These are phyloP conservation scores for Solanum appendiculatum DNA, from an alignment of 257 asterid genomes.

Conservation along the genomic window DNA sequence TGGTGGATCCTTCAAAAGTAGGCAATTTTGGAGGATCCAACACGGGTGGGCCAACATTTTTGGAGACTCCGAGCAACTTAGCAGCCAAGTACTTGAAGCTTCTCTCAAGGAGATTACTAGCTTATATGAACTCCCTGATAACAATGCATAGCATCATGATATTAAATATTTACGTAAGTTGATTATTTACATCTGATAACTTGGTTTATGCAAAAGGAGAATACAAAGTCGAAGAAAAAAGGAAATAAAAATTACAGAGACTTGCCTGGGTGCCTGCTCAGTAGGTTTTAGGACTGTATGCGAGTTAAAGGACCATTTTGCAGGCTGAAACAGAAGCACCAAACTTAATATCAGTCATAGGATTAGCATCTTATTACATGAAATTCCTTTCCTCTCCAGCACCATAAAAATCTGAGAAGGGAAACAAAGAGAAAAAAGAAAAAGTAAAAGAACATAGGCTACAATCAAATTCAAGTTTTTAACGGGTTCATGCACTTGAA, in stretches of 20 bases:
- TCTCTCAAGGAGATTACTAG: background rate
- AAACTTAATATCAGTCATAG: background rate
- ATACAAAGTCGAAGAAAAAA: background rate
- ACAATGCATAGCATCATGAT: background rate
- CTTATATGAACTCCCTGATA: background rate
- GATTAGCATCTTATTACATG: background rate
- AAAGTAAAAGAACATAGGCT: background rate
- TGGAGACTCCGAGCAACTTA: background rate
- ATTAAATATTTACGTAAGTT: background rate
- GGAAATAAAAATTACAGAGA: background rate
- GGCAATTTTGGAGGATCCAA: background rate
- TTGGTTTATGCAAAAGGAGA: background rate
- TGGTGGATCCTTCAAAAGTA: background rate
- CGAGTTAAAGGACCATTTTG: conserved; percentile 86
- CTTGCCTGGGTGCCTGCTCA: conserved; percentile 77
- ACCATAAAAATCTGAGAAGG: background rate
- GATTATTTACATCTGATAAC: background rate
- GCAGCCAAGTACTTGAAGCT: background rate
- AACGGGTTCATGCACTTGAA: background rate
- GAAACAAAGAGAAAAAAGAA: background rate
- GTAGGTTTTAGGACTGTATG: conserved; percentile 76
- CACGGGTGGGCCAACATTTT: background rate
- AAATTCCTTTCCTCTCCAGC: background rate
- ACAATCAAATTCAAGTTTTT: background rate
- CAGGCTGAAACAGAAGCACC: conserved; percentile 52